These are phyloP conservation scores for Lophiotrema nucula DNA, from an alignment of 495 filamentous ascomycete species.

Conservation along the genomic window DNA sequence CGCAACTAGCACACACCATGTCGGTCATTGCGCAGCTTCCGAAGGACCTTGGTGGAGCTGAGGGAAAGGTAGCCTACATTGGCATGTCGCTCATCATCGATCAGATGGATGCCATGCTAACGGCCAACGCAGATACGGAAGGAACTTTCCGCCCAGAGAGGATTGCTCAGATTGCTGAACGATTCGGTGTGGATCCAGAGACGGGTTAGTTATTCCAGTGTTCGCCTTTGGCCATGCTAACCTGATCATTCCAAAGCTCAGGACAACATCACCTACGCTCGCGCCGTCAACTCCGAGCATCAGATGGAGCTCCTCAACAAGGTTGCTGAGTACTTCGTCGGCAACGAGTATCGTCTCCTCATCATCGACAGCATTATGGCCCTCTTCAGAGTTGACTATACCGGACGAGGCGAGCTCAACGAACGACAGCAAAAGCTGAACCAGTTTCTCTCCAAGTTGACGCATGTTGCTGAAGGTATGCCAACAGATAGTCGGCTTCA, in stretches of 20 bases:
- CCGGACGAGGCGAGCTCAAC: slow-evolving; percentile 71
- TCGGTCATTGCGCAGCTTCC: slow-evolving; percentile 46
- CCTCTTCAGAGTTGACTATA: slow-evolving; percentile 73
- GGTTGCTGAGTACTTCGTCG: slow-evolving; percentile 64
- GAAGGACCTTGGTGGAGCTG: slow-evolving; percentile 66
- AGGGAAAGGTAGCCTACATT: slow-evolving; percentile 78
- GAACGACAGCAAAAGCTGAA: slow-evolving; percentile 76
- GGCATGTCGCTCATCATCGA: slow-evolving; percentile 40
- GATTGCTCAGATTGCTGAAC: slow-evolving; percentile 70
- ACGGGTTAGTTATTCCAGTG: slow-evolving; percentile 19
- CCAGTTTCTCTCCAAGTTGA: slow-evolving; percentile 66
- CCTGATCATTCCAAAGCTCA: slow-evolving; percentile 46
- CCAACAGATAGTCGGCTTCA: background rate
- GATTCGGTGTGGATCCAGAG: slow-evolving; percentile 56
- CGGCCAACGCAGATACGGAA: slow-evolving; percentile 67
- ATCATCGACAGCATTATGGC: slow-evolving; percentile 80
- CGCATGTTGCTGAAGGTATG: slow-evolving; percentile 71
- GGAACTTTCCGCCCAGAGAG: slow-evolving; percentile 75
- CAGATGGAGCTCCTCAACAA: slow-evolving; percentile 69
- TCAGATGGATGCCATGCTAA: too few species aligned
- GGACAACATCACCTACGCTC: slow-evolving; percentile 74
- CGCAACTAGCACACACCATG: slow-evolving; percentile 47
- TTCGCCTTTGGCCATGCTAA: background rate
- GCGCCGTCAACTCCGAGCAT: slow-evolving; percentile 73
- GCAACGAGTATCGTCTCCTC: slow-evolving; percentile 67